A percentile compares a stretch with the other conserved stretches of the same genome.
These are phyloP conservation scores for Miscanthus lutarioriparius DNA, from an alignment of 176 grass and related monocot species.

Conservation along the genomic window DNA sequence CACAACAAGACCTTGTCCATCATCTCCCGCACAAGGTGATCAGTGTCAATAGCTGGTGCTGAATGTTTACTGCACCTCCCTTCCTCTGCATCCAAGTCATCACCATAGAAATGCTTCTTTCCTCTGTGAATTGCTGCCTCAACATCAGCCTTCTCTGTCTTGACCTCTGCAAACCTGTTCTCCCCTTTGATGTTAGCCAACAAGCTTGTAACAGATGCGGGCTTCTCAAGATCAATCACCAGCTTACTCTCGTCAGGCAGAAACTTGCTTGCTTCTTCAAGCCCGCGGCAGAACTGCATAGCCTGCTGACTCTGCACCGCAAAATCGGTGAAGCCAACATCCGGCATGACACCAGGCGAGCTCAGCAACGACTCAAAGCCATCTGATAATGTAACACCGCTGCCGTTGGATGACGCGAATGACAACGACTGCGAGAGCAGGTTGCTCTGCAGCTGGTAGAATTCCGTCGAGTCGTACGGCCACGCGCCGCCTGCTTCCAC, in stretches of 20 bases:
- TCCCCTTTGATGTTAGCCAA: slow-evolving; percentile 13
- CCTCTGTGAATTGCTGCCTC: slow-evolving; percentile 42
- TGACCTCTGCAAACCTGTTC: slow-evolving; percentile 40
- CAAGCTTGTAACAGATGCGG: background rate
- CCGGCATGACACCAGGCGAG: slow-evolving; percentile 26
- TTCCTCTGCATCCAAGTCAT: slow-evolving; percentile 80
- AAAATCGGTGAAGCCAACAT: slow-evolving; percentile 37
- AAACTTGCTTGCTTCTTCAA: slow-evolving; percentile 69
- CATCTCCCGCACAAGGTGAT: slow-evolving; percentile 74
- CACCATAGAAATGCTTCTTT: slow-evolving; percentile 71
- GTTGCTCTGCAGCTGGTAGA: slow-evolving; percentile 44
- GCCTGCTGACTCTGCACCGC: slow-evolving; percentile 50
- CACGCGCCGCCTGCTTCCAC: slow-evolving; percentile 23
- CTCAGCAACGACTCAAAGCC: slow-evolving; percentile 40
- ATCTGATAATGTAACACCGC: slow-evolving; percentile 30
- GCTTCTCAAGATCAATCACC: slow-evolving; percentile 60
- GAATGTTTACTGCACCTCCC: slow-evolving; percentile 82
- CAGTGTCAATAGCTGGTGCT: slow-evolving; percentile 48
- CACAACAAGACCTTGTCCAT: slow-evolving; percentile 89
- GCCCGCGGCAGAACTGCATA: slow-evolving; percentile 60
- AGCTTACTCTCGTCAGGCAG: slow-evolving; percentile 63
- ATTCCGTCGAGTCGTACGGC: slow-evolving; percentile 48
- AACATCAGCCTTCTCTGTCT: slow-evolving; percentile 36
- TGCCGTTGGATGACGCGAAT: slow-evolving; percentile 36
- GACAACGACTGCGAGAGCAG: slow-evolving; percentile 41